phyloP scores from a whole-genome alignment of 768 basidiomycete genomes.

The Saitozyma sp. region DNA sequence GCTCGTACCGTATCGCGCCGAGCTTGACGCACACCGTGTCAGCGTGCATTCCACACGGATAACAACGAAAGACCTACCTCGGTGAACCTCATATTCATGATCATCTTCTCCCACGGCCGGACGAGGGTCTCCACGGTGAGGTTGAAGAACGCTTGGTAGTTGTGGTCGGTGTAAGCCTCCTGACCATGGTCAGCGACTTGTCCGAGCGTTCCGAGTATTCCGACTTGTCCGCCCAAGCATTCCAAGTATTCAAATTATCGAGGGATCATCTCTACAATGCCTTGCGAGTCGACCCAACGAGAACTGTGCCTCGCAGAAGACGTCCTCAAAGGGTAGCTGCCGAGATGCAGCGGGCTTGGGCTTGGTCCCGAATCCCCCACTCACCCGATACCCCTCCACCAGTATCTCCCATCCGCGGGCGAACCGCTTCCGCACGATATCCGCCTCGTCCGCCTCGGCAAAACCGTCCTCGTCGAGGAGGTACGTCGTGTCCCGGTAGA shows the following conservation, averaged over 20 bases:
- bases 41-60: not conserved
- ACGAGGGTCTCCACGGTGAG: constrained; percentile 82
- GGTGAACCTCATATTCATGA: constrained; percentile 76
- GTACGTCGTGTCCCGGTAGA: constrained; percentile 88
- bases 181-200: constrained; percentile 46
- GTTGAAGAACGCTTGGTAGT: constrained; percentile 82
- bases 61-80: constrained; percentile 62
- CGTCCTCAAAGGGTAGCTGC: not conserved
- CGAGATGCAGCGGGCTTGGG: not conserved
- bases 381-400: constrained; percentile 82
- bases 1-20: constrained; percentile 92
- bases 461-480: constrained; percentile 86
- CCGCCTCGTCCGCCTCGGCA: constrained; percentile 76
- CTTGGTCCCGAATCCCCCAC: constrained; percentile 13
- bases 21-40: constrained; percentile 60
- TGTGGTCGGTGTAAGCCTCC: constrained; percentile 83
- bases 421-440: constrained; percentile 85
- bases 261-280: not conserved
- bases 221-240: no score
- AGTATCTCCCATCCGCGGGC: constrained; percentile 81
- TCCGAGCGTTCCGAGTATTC: not conserved
- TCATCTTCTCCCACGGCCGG: constrained; percentile 92
- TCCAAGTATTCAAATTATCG: no score
- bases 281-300: not conserved
- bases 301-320: not conserved